phyloP scores from a whole-genome alignment of 495 filamentous ascomycete species.

The Penicillium odoratum region DNA sequence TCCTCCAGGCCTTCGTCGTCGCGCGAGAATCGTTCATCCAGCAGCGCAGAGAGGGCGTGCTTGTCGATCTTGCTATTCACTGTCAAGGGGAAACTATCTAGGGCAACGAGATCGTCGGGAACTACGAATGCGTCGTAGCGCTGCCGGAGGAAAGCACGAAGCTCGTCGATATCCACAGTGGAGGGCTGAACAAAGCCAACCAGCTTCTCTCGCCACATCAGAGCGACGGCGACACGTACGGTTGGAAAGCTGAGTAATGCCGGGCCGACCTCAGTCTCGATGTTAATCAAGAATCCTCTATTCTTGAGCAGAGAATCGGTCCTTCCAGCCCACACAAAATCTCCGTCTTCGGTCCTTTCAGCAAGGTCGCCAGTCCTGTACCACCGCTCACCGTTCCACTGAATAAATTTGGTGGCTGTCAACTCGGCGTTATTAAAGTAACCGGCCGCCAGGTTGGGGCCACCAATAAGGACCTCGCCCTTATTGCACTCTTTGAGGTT shows the following conservation, averaged over 20 bases:
- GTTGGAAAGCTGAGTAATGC: background rate
- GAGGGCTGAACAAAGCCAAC: constrained; percentile 18
- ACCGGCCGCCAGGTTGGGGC: constrained; percentile 19
- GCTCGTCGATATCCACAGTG: background rate
- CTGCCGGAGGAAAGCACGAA: background rate
- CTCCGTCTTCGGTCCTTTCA: constrained; percentile 6
- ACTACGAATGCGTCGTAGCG: constrained; percentile 10
- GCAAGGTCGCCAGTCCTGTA: constrained; percentile 25
- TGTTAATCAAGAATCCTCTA: constrained; percentile 26
- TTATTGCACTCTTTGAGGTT: constrained; percentile 11
- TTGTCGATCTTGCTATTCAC: no score
- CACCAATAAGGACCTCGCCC: constrained; percentile 27
- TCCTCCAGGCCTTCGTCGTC: no score
- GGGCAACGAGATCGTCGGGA: background rate
- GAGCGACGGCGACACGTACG: constrained; percentile 11
- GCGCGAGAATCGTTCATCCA: no score
- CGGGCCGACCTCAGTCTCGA: constrained; percentile 14
- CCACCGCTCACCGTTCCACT: constrained; percentile 16
- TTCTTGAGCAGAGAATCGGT: constrained; percentile 26
- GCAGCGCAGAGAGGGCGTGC: no score
- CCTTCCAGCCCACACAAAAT: constrained; percentile 20
- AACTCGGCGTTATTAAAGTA: constrained; percentile 21
- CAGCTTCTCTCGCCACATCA: constrained; percentile 16
- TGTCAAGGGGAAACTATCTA: no score
- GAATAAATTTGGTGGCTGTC: constrained; percentile 21